phyloP scores from a whole-genome alignment of 78 protist genomes.

The Planoprotostelium fungivorum region DNA sequence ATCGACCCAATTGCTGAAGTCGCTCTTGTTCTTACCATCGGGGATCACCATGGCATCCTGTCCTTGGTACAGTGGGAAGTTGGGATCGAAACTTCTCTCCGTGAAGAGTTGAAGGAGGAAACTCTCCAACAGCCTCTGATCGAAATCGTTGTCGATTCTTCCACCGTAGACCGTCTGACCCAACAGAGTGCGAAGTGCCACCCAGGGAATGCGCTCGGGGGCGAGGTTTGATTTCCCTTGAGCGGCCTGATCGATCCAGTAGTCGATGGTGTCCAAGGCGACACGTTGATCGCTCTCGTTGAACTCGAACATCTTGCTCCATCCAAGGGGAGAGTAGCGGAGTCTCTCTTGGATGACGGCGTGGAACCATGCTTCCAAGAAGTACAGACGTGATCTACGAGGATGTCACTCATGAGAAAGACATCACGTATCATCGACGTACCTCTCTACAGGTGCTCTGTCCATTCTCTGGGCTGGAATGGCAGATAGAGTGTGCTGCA shows the following conservation, averaged over 20 bases:
- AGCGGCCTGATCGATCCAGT: slow-evolving; percentile 81
- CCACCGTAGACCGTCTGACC: slow-evolving; percentile 83
- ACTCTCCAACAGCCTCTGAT: slow-evolving; percentile 69
- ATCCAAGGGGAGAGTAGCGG: slow-evolving; percentile 93
- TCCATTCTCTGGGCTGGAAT: slow-evolving; percentile 24
- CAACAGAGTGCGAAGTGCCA: slow-evolving; percentile 74
- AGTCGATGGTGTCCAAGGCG: slow-evolving; percentile 84
- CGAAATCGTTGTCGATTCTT: slow-evolving; percentile 92
- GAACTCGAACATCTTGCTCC: slow-evolving; percentile 92
- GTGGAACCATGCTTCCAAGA: slow-evolving; percentile 95
- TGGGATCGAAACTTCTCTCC: slow-evolving; percentile 39
- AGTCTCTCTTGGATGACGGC: slow-evolving; percentile 88
- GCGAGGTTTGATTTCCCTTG: slow-evolving; percentile 41
- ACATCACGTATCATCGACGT: background rate
- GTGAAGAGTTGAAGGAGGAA: slow-evolving; percentile 74
- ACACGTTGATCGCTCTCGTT: slow-evolving; percentile 81
- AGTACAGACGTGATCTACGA: slow-evolving; percentile 82
- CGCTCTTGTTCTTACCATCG: slow-evolving; percentile 42
- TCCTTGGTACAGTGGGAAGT: slow-evolving; percentile 25
- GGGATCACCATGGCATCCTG: slow-evolving; percentile 12
- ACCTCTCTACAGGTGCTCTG: slow-evolving; percentile 26
- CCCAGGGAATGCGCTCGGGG: slow-evolving; percentile 85
- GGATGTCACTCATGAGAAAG: background rate
- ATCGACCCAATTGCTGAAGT: slow-evolving; percentile 61
- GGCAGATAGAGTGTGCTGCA: slow-evolving; percentile 54